Conservation (phyloP, 345 rosid species). For the Rhizophora apiculata region DNA sequence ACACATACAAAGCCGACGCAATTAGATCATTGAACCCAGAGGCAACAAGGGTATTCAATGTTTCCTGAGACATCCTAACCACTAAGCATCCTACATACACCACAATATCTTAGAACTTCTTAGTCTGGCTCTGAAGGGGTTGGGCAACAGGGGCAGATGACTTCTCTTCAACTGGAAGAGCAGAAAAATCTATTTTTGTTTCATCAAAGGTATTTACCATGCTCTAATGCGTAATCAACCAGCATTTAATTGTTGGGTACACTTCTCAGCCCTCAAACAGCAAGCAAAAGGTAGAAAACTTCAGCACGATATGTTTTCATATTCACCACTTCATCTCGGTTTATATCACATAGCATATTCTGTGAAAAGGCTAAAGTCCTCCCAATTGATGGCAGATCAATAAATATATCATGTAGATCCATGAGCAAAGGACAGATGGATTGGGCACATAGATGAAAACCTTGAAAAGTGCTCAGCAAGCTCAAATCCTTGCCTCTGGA, state of each 20-base stretch:
- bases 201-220: constrained; percentile 26
- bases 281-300: constrained; percentile 68
- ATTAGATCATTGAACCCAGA: no score
- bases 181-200: constrained; percentile 45
- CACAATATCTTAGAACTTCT: constrained; percentile 61
- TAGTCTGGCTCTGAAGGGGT: constrained; percentile 70
- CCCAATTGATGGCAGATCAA: constrained; percentile 63
- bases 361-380: constrained; percentile 67
- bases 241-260: constrained; percentile 67
- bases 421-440: constrained; percentile 68
- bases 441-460: constrained; percentile 81
- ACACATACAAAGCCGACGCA: no score
- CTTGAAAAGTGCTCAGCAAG: constrained; percentile 31
- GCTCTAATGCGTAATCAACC: constrained; percentile 55
- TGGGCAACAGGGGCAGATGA: constrained; percentile 70
- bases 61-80: no score
- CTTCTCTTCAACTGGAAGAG: constrained; percentile 73
- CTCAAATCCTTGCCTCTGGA: constrained; percentile 26
- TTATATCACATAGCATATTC: constrained; percentile 67
- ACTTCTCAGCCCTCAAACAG: constrained; percentile 85
- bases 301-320: constrained; percentile 52
- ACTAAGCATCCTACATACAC: constrained; percentile 39
- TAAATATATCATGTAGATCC: constrained; percentile 73
- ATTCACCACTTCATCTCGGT: constrained; percentile 58
- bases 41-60: no score